Conservation (phyloP, 1,284 basidiomycete genomes). For the Leccinum insolens region DNA sequence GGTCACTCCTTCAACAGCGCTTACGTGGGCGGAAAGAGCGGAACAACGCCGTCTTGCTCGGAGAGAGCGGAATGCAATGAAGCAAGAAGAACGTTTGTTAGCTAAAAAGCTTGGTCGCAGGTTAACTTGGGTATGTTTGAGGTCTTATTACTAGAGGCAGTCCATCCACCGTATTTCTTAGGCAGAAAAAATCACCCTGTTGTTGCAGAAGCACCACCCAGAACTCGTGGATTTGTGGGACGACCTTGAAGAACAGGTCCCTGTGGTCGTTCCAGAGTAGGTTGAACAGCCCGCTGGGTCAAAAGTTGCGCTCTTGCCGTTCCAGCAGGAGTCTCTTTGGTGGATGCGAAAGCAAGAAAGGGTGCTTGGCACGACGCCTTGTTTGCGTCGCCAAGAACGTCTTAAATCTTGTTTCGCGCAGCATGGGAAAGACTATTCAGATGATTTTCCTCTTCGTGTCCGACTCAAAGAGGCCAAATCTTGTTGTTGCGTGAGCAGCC, state of each 20-base stretch:
- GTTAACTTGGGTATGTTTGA: too few relatives aligned
- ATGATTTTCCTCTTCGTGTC: slow-evolving; percentile 90
- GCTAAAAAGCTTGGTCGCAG: too few relatives aligned
- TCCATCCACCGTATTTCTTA: too few relatives aligned
- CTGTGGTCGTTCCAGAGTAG: slow-evolving; percentile 66
- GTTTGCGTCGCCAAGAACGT: slow-evolving; percentile 23
- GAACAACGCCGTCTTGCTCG: too few relatives aligned
- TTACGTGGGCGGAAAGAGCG: too few relatives aligned
- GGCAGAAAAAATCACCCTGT: too few relatives aligned
- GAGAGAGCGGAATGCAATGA: too few relatives aligned
- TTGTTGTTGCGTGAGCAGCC: slow-evolving; percentile 82
- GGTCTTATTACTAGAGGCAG: too few relatives aligned
- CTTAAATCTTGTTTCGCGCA: slow-evolving; percentile 35
- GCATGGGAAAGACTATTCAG: slow-evolving; percentile 99
- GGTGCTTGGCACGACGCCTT: slow-evolving; percentile 91
- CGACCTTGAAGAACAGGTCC: slow-evolving; percentile 71
- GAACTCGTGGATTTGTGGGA: too few relatives aligned
- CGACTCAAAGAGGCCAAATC: slow-evolving; percentile 78
- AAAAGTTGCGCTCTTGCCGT: slow-evolving; percentile 73
- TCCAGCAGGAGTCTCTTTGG: slow-evolving; percentile 90
- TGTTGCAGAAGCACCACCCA: too few relatives aligned
- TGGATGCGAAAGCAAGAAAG: slow-evolving; percentile 96
- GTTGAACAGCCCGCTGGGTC: slow-evolving; percentile 53
- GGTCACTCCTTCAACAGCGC: too few relatives aligned
- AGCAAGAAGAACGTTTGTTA: too few relatives aligned